Evolutionary conservation across 2,329 filamentous ascomycete species (phyloP), one percentile per base, ranked within the genome.

Genomic region (Cadophora malorum): DNA sequence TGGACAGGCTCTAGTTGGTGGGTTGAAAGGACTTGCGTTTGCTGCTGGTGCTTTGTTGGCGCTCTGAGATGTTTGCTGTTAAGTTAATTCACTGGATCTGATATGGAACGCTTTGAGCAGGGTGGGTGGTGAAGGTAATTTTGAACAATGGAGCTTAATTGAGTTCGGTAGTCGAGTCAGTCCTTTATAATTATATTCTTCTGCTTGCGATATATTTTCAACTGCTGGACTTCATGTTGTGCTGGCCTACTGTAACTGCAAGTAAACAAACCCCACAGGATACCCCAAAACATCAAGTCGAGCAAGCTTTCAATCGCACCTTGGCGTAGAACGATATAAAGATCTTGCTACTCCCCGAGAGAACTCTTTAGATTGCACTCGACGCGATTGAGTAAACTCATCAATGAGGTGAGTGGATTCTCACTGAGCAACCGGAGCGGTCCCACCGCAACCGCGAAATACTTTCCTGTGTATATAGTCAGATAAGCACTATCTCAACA

Each of bases 1-100:
- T 14, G 55, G 14, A 4, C 33, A 49, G 8, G 50, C 38, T 47
- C 14, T 41, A 6, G 12, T 45, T 16, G 52, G n/a, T 56, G 38
- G 63, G 21, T 25, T 67, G 19, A 61, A 52, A 9, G 65, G 23
- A 1, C 28, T 67, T n/a, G 61, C 45, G 9, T 8, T 67, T 25
- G 50, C 45, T 8, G 60, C 65, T 50, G 59, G 60, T 21, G 65
- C 52, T 14, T 52, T 63, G 21, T 33, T 63, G 45, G 60, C 53
- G 21, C 47, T 63, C n/a, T 63, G 38, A 67, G 3, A n/a, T n/a
- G 8, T 3, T 45, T 5, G 41, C 12, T 5, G 41, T 45, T 19
- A 19, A 45, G 14, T 45, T 12, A 45, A 45, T 16, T 19, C 4
- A 12, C 4, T 45, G 41, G 14, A 45, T 45, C 4, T 45, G 19